Base-by-base conservation (phyloP, 345 rosid species). In the Ceriops tagal region DNA sequence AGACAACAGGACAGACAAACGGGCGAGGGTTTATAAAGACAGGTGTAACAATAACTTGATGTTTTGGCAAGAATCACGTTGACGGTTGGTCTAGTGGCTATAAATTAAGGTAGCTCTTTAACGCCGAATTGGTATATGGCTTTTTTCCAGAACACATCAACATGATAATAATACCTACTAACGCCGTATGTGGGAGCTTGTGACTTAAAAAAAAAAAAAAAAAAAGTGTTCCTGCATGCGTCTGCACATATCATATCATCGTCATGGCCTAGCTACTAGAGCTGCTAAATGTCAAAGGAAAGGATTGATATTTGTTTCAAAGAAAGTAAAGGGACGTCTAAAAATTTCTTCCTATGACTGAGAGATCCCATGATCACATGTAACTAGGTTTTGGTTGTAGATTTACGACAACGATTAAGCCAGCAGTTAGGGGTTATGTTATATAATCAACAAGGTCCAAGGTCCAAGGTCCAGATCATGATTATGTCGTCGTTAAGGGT, bases 21-120 rank as follows among this genome's bases (percentile, higher is more conserved):
- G 19, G 22, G 47, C 11, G 64, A 56, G 55, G n/a, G 31, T 62
- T 63, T 27, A n/a, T 6, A 20, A 70, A 37, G 24, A 20, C 2
- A 32, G 37, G 6, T 24, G 5, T 53, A 37, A 71, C 46, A 64
- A 35, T 13, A 4, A 1, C 49, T 58, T 28, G 55, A 55, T 47
- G 73, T 75, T 59, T 69, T n/a, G 20, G 49, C 78, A 59, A 77
- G 70, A 52, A 32, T 58, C 9, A 3, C 0, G 6, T 37, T 53
- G 34, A 58, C 31, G 13, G 34, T 63, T 62, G 66, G 56, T n/a
- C 66, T n/a, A 65, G 22, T 30, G 52, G 66, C 13, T 13, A 20
- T 21, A 28, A 53, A 28, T 62, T 58, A 30, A 37, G 11, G 0
- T 37, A 37, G 43, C 43, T 39, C 47, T 9, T 2, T 39, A 39